Percentiles rank a stretch among this genome's conserved stretches.
Evolutionary conservation across 2,329 filamentous ascomycete genomes (phyloP).

Genomic region (Camillea tinctor): DNA sequence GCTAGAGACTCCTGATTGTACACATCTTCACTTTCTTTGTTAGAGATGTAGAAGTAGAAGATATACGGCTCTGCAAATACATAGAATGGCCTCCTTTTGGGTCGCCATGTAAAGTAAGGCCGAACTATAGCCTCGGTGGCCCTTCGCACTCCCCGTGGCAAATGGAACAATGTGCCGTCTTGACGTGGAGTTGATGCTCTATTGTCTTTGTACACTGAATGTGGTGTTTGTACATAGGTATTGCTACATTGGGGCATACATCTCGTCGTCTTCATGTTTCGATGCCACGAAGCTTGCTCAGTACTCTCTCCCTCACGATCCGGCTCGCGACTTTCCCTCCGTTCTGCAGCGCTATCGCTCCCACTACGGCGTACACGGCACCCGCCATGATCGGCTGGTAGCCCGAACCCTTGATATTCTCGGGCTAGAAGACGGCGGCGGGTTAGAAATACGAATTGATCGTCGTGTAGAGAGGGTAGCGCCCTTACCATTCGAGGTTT

Average conservation of each 20-base stretch:
- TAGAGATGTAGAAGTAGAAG: no score
- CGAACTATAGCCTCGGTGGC: no score
- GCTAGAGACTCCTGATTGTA: no score
- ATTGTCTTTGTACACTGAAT: constrained; percentile 23
- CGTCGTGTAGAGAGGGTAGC: background rate
- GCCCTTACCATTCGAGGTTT: constrained; percentile 73
- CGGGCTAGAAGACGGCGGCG: constrained; percentile 41
- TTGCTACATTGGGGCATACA: constrained; percentile 11
- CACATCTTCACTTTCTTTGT: no score
- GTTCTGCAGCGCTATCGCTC: constrained; percentile 84
- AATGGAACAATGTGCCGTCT: background rate
- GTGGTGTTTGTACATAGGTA: constrained; percentile 28
- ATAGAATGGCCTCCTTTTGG: no score
- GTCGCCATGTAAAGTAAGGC: no score
- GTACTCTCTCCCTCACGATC: constrained; percentile 73
- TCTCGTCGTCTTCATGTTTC: constrained; percentile 2
- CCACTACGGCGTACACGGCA: constrained; percentile 80
- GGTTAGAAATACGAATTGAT: background rate
- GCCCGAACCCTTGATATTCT: constrained; percentile 71
- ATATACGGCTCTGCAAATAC: no score
- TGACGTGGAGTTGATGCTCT: constrained; percentile 11
- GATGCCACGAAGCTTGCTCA: constrained; percentile 42
- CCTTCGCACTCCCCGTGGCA: no score
- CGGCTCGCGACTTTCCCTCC: constrained; percentile 75
- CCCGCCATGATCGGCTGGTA: constrained; percentile 72